Evolutionary conservation across 805 yeast species (phyloP), one percentile per base, ranked within the genome.

Genomic region (Suhomyces sp.): DNA sequence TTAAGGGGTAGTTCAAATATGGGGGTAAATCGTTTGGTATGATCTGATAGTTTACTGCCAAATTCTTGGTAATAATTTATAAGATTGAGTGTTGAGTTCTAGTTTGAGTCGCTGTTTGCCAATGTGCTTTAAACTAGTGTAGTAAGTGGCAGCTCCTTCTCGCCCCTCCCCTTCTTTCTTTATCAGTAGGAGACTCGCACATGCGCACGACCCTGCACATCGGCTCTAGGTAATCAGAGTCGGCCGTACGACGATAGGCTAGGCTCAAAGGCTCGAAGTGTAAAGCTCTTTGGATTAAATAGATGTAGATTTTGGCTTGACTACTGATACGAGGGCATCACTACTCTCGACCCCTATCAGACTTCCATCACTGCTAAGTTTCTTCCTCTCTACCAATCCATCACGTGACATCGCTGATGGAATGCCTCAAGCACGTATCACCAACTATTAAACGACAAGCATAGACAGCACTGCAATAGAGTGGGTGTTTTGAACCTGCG

Each of bases 141-240:
- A 9, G n/a, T 27, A 35, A n/a, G 40, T 15, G 40, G 20, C 20
- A 37, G 21, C 41, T 22, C 41, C 21, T 37, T 37, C 21, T 20
- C 43, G 29, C 43, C 40, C n/a, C 39, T 22, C 48, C 43, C 31
- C 35, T 24, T 35, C 27, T 20, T 46, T 27, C 48, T 35, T 46
- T 27, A 44, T 44, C 47, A 44, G 25, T 44, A 52, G 22, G 41
- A 17, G 41, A 37, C 49, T 29, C 44, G 15, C 17, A 29, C 21
- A 2, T n/a, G 27, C 27, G 29, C 44, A 41, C 44, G 44, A 22
- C 44, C 43, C 17, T 37, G 17, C 17, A 8, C 22, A 37, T 2
- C 20, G 13, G 20, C 21, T 10, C 19, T 37, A 15, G 1, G 41
- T 37, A 37, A 37, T 17, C 22, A 4, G 6, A 19, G 41, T 37